A percentile compares a stretch with the other conserved stretches of the same genome.
Conservation (phyloP, 1,284 basidiomycete genomes). For the Austroboletus rostrupii region DNA sequence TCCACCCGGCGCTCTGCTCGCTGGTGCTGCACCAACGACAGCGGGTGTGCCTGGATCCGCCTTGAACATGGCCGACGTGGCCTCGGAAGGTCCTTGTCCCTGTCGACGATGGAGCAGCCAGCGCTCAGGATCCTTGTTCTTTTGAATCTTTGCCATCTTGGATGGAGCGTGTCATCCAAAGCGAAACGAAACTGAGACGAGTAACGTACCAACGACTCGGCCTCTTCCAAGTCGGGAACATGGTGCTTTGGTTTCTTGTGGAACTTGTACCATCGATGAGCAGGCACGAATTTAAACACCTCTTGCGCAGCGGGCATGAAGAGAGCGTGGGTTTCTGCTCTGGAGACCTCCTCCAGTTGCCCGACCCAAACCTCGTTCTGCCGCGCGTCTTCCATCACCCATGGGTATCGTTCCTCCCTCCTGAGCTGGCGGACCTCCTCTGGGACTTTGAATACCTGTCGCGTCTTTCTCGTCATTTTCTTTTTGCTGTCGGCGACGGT, state of each 20-base stretch:
- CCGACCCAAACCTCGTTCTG: slow-evolving; percentile 74
- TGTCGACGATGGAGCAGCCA: slow-evolving; percentile 62
- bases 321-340: slow-evolving; percentile 59
- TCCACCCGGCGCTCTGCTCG: slow-evolving; percentile 64
- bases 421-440: slow-evolving; percentile 67
- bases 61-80: slow-evolving; percentile 64
- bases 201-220: slow-evolving; percentile 64
- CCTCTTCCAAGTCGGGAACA: slow-evolving; percentile 66
- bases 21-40: slow-evolving; percentile 38
- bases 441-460: slow-evolving; percentile 73
- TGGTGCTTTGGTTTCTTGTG: slow-evolving; percentile 76
- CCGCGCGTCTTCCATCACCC: slow-evolving; percentile 79
- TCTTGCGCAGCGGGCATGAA: slow-evolving; percentile 74
- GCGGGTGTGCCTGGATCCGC: slow-evolving; percentile 49
- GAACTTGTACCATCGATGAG: slow-evolving; percentile 87
- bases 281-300: slow-evolving; percentile 81
- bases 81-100: slow-evolving; percentile 53
- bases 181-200: slow-evolving; percentile 19
- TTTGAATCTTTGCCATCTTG: slow-evolving; percentile 50
- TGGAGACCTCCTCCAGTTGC: slow-evolving; percentile 72
- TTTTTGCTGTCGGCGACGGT: slow-evolving; percentile 50
- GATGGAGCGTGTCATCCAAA: neutral
- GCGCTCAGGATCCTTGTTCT: slow-evolving; percentile 69
- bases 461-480: slow-evolving; percentile 81
- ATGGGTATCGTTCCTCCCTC: slow-evolving; percentile 82